phyloP scores from a whole-genome alignment of 1,139 yeast genomes.

The Candida sp. region DNA sequence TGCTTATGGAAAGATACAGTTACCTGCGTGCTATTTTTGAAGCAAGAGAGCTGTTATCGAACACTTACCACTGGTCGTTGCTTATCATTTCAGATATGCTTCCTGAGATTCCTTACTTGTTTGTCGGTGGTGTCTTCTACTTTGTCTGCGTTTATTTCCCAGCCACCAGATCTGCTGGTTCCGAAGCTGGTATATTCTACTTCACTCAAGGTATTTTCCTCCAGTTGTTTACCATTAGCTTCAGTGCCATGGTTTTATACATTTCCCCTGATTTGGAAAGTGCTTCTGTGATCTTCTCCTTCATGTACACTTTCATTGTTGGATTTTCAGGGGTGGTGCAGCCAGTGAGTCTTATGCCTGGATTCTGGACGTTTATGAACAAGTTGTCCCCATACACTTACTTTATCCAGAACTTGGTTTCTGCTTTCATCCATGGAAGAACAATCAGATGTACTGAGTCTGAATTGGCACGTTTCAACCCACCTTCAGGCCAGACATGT shows the following conservation, averaged over 20 bases:
- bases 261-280: conserved; percentile 66
- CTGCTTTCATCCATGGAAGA: conserved; percentile 56
- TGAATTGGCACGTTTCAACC: conserved; percentile 56
- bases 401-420: conserved; percentile 61
- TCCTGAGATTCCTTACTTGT: conserved; percentile 59
- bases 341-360: conserved; percentile 60
- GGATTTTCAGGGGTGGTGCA: conserved; percentile 70
- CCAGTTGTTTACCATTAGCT: conserved; percentile 56
- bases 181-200: conserved; percentile 57
- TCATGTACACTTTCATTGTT: conserved; percentile 56
- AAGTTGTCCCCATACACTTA: conserved; percentile 74
- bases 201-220: conserved; percentile 57
- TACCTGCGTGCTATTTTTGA: conserved; percentile 60
- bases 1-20: conserved; percentile 44
- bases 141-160: conserved; percentile 65
- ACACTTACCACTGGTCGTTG: conserved; percentile 69
- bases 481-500: conserved; percentile 68
- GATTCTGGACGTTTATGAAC: conserved; percentile 71
- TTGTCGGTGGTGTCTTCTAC: conserved; percentile 54
- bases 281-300: conserved; percentile 59
- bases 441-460: conserved; percentile 53
- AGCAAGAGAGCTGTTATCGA: conserved; percentile 66
- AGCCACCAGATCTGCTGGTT: conserved; percentile 31
- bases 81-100: conserved; percentile 55
- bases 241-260: conserved; percentile 58